Base-by-base conservation (phyloP, 2,329 filamentous ascomycete genomes). In the Lachnellula willkommii region DNA sequence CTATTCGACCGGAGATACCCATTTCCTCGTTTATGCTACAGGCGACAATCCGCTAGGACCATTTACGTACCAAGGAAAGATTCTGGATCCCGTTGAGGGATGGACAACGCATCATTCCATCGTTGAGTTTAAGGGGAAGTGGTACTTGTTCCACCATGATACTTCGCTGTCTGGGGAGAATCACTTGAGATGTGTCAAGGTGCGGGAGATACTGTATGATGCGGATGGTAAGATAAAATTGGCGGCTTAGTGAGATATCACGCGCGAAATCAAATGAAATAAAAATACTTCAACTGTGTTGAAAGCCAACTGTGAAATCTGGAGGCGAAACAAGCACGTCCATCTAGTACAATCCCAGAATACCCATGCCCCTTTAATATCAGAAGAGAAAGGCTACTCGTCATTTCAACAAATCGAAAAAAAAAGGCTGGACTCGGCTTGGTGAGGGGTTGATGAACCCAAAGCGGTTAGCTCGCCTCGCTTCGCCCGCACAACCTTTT, bases 71-170 rank as follows among this genome's bases (percentile, higher is more conserved):
- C 79, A 76, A 0, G 88, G 88, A 0, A 74, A 82, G 47, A 86
- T 92, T 53, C 70, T 92, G 49, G 87, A 90, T 75, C 88, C 88
- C 0, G 88, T 92, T 5, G 70, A 88, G 26, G 88, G 88, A 1
- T 92, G 88, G 88, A 91, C 88, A 45, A 92, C 88, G 53, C 88
- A 91, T 72, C 88, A 91, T 70, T 88, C 84, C 3, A 86, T 92
- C 62, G 85, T 86, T 9, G 86, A 90, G 75, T 89, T 88, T 66
- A 69, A 82, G 71, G 85, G 80, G 4, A 80, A 78, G 61, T 90
- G 87, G 82, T 91, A 82, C 71, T 69, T 92, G 55, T 91, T 91
- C 69, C 84, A 90, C 69, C 88, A 91, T 68, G 88, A 91, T 72
- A 83, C 83, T 67, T 69, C 90, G 54, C 88, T 84, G 53, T 76